Percentiles rank a stretch among this genome's conserved stretches.
Evolutionary conservation across 345 rosid genomes (phyloP).

Genomic region (Punica granatum): DNA sequence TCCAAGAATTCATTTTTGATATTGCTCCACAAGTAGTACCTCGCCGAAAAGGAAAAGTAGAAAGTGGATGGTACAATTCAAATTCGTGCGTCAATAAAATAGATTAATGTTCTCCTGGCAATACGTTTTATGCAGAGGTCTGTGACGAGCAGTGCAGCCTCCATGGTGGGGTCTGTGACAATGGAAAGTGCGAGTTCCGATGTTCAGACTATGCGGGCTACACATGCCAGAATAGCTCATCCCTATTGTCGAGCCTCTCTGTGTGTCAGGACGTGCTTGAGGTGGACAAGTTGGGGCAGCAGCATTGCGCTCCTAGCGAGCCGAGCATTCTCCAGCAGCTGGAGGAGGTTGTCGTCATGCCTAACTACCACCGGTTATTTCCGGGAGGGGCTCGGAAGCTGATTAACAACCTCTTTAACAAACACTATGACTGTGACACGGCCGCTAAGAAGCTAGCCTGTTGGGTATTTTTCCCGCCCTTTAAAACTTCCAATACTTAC

Average conservation of each 20-base stretch:
- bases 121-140: conserved; percentile 48
- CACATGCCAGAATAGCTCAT: conserved; percentile 91
- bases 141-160: conserved; percentile 99
- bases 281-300: conserved; percentile 64
- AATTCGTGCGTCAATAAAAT: background rate
- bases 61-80: background rate
- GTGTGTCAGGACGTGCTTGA: conserved; percentile 82
- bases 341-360: conserved; percentile 95
- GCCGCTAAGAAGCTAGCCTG: conserved; percentile 94
- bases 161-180: conserved; percentile 99
- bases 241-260: conserved; percentile 68
- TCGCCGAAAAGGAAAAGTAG: background rate
- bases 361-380: conserved; percentile 82
- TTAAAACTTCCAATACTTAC: background rate
- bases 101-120: background rate
- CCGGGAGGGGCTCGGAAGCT: conserved; percentile 86
- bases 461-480: conserved; percentile 50
- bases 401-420: conserved; percentile 66
- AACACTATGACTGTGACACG: conserved; percentile 57
- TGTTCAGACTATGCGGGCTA: conserved; percentile 99
- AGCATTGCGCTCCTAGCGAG: conserved; percentile 96
- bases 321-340: conserved; percentile 87
- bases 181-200: conserved; percentile 96
- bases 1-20: background rate
- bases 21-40: background rate